phyloP scores from a whole-genome alignment of 2,329 filamentous ascomycete genomes.

The Aspergillus clavatus region DNA sequence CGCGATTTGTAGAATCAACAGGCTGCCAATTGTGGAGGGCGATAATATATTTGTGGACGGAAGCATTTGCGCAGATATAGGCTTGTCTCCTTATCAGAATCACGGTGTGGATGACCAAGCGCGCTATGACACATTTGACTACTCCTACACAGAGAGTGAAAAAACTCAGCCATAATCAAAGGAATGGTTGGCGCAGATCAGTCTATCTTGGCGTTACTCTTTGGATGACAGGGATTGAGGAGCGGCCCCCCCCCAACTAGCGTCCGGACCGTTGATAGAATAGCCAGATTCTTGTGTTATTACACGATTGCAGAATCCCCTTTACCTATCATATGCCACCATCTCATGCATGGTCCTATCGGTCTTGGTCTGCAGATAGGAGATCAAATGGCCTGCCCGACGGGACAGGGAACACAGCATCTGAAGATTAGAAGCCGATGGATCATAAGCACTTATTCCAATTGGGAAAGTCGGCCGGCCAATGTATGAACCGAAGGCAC shows the following conservation, averaged over 20 bases:
- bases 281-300: neutral
- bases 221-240: neutral
- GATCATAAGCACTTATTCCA: neutral
- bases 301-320: neutral
- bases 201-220: neutral
- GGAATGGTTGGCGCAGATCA: neutral
- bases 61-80: neutral
- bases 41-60: neutral
- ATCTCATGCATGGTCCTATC: neutral
- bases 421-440: neutral
- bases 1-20: neutral
- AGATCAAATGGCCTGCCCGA: no score
- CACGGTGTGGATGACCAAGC: neutral
- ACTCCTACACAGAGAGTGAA: neutral
- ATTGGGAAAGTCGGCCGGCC: neutral
- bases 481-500: neutral
- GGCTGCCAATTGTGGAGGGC: neutral
- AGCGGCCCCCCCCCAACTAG: neutral
- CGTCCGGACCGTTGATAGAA: neutral
- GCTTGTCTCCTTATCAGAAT: neutral
- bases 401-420: neutral
- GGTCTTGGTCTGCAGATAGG: no score
- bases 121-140: neutral
- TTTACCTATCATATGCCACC: neutral
- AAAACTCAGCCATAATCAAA: neutral